Evolutionary conservation across 805 yeast genomes (phyloP).

Genomic region (Ogataea haglerorum): DNA sequence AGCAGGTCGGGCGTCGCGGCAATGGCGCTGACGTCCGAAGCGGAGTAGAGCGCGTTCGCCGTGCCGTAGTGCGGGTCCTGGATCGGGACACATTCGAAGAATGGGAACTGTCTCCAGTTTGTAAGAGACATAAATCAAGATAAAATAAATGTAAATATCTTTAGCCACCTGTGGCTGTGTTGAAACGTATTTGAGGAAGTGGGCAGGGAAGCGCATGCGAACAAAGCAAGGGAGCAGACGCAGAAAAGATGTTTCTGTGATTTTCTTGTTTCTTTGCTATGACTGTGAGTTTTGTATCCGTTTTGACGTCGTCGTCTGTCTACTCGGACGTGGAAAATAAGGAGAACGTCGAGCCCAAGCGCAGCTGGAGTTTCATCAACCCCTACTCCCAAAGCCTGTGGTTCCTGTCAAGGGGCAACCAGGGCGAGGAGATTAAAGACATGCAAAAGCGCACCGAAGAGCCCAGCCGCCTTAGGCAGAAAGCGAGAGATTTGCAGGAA

Average conservation of each 20-base stretch:
- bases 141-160: background rate
- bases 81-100: conserved; percentile 80
- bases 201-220: conserved; percentile 3
- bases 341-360: background rate
- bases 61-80: conserved; percentile 74
- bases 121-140: conserved; percentile 29
- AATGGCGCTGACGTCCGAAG: conserved; percentile 64
- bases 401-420: conserved; percentile 35
- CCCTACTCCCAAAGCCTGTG: conserved; percentile 45
- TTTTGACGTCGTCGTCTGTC: conserved; percentile 15
- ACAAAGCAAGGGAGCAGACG: background rate
- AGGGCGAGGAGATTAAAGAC: conserved; percentile 33
- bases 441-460: conserved; percentile 24
- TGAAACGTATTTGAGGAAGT: conserved; percentile 11
- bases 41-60: conserved; percentile 69
- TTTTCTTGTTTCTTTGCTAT: background rate
- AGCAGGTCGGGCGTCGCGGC: conserved; percentile 54
- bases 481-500: background rate
- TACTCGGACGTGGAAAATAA: conserved; percentile 12
- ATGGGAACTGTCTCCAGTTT: conserved; percentile 66
- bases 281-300: conserved; percentile 2
- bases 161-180: conserved; percentile 9
- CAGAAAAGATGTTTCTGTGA: background rate
- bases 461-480: background rate
- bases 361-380: conserved; percentile 21